Evolutionary conservation across 2,329 filamentous ascomycete genomes (phyloP).

Genomic region (Ceratocystis huliohia): DNA sequence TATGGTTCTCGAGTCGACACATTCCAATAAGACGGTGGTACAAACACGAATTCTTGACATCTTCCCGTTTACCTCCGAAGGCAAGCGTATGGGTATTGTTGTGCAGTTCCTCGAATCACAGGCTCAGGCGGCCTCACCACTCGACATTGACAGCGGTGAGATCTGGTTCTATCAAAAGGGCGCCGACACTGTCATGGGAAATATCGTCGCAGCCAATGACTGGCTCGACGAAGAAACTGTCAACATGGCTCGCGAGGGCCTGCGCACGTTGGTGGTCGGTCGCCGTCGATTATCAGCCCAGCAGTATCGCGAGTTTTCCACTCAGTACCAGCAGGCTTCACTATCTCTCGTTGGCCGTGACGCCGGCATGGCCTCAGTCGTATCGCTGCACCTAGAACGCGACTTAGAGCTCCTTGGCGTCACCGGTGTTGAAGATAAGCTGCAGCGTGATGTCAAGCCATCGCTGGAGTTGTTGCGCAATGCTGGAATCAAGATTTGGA

Average conservation of each 20-base stretch:
- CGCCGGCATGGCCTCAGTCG: conserved; percentile 63
- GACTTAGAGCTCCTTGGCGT: conserved; percentile 91
- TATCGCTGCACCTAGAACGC: conserved; percentile 69
- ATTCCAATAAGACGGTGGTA: conserved; percentile 61
- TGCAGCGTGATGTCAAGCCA: conserved; percentile 90
- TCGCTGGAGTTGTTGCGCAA: conserved; percentile 90
- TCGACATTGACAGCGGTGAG: conserved; percentile 50
- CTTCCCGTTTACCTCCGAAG: conserved; percentile 95
- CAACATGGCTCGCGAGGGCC: conserved; percentile 97
- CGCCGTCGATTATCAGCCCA: conserved; percentile 67
- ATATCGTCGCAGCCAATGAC: conserved; percentile 88
- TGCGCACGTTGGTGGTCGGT: conserved; percentile 90
- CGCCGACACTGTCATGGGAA: conserved; percentile 95
- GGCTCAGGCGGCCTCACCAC: conserved; percentile 29
- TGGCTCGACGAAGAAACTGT: conserved; percentile 98
- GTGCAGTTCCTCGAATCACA: conserved; percentile 64
- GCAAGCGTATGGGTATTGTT: conserved; percentile 96
- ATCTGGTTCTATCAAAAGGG: conserved; percentile 99
- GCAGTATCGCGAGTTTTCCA: conserved; percentile 70
- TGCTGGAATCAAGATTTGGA: conserved; percentile 98
- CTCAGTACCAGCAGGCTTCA: conserved; percentile 64
- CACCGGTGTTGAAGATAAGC: conserved; percentile 92
- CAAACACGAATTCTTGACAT: conserved; percentile 81
- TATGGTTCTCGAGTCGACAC: conserved; percentile 69
- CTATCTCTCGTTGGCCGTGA: conserved; percentile 71